Conservation (phyloP, 495 filamentous ascomycete genomes). For the Hypoxylon fragiforme region DNA sequence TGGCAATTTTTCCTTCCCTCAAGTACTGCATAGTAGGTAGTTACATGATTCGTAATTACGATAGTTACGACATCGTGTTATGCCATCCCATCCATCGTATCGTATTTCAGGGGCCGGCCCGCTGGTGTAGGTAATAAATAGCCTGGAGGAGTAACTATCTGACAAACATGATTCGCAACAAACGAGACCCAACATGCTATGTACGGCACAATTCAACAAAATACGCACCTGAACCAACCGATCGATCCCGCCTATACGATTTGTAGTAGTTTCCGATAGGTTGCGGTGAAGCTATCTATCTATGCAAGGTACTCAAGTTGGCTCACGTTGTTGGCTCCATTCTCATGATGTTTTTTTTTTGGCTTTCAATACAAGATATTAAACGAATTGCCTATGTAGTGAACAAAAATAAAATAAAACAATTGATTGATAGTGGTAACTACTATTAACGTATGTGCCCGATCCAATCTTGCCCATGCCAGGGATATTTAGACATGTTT, state of each 20-base stretch:
- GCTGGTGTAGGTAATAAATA: too few species aligned
- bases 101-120: too few species aligned
- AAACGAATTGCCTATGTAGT: too few species aligned
- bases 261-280: constrained; percentile 11
- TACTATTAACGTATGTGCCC: too few species aligned
- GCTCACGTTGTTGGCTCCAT: constrained; percentile 17
- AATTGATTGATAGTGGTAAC: constrained; percentile 18
- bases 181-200: constrained; percentile 6
- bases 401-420: too few species aligned
- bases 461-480: constrained; percentile 20
- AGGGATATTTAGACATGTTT: constrained; percentile 33
- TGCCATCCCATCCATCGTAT: too few species aligned
- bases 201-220: constrained; percentile 4
- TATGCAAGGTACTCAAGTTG: constrained; percentile 22
- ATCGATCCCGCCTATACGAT: constrained; percentile 1
- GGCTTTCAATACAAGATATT: constrained; percentile 3
- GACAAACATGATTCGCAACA: too few species aligned
- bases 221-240: not conserved
- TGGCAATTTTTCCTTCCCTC: too few species aligned
- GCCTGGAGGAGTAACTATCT: too few species aligned
- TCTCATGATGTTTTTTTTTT: constrained; percentile 13
- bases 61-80: too few species aligned
- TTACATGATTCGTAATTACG: too few species aligned
- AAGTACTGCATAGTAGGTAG: too few species aligned
- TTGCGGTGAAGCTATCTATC: not conserved